Base-by-base conservation (phyloP, 257 asterid genomes). In the Fraxinus anomala region DNA sequence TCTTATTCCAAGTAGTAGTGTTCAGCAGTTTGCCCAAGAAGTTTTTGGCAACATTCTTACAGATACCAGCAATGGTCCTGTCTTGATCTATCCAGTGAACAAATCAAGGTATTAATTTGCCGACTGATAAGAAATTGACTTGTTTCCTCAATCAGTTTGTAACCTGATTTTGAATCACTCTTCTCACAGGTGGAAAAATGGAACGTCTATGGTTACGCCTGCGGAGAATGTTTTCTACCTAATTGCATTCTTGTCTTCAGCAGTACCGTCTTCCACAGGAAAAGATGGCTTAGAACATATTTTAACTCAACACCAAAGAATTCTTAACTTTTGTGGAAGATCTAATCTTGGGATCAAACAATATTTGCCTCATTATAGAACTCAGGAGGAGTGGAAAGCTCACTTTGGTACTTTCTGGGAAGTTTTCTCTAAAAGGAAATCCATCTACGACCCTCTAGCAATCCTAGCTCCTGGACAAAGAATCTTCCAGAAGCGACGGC, bases 391-490 rank as follows among this genome's bases (percentile, higher is more conserved):
- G 68, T 96, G 99, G 99, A 91, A 81, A 85, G 78, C 87, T 67
- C 99, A 96, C 80, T 96, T 93, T 59, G 99, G 98, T 21, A 28
- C 76, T 31, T 80, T 81, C 19, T 93, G 99, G 99, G 92, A 92
- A 77, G 85, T 72, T 49, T 96, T 93, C 80, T 74, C 74, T 31
- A 68, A 79, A 82, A 89, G 96, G 85, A 96, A 96, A 84, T 76
- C 83, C 74, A 77, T 79, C 68, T 93, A 96, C 56, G 99, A 96
- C 47, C 98, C 99, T 42, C 79, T 93, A 66, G 96, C 93, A 28
- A 90, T 95, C 82, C 86, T 95, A 80, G 96, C 98, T 84, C 98
- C 99, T 3, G 99, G 98, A 11, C 98, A 93, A 56, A 82, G 86
- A 79, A 93, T 95, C 81, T 95, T 95, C 82, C 81, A 59, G 73